These are phyloP conservation scores for Pseudohalonectria lignicola DNA, from an alignment of 2,329 filamentous ascomycete species.

Conservation along the genomic window DNA sequence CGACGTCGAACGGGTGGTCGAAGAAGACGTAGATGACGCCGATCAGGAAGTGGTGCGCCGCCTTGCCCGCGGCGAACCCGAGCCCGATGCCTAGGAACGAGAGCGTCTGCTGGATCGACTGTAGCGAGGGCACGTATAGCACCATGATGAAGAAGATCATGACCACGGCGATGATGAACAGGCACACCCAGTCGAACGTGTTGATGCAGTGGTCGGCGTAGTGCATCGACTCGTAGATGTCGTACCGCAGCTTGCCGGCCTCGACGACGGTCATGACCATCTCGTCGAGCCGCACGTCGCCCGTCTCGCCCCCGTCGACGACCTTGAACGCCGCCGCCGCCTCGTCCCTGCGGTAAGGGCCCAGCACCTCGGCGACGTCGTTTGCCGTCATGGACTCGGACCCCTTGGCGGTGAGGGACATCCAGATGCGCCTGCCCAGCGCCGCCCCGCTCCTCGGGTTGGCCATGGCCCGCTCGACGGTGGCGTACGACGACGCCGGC, in stretches of 20 bases:
- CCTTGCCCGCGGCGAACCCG: conserved; percentile 64
- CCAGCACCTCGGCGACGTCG: conserved; percentile 16
- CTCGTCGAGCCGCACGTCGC: conserved; percentile 17
- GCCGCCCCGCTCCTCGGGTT: conserved; percentile 14
- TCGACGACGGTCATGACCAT: conserved; percentile 15
- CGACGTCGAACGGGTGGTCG: conserved; percentile 65
- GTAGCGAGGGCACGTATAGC: conserved; percentile 14
- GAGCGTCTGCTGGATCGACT: conserved; percentile 15
- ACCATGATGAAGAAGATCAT: conserved; percentile 17
- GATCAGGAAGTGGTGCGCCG: conserved; percentile 59
- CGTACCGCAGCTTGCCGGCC: conserved; percentile 12
- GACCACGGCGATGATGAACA: conserved; percentile 10
- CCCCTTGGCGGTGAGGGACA: conserved; percentile 14
- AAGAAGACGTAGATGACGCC: conserved; percentile 62
- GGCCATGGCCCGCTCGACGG: conserved; percentile 14
- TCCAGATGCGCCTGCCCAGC: conserved; percentile 16
- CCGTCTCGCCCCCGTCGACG: conserved; percentile 25
- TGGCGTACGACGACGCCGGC: conserved; percentile 13
- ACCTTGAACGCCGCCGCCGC: conserved; percentile 25
- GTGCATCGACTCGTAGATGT: conserved; percentile 16
- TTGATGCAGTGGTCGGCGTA: conserved; percentile 17
- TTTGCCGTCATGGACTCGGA: conserved; percentile 9
- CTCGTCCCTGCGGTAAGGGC: conserved; percentile 12
- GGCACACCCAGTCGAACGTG: conserved; percentile 17
- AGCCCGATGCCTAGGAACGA: conserved; percentile 31